Conservation (phyloP, 805 yeast genomes). For the Tetrapisispora namnaoensis region DNA sequence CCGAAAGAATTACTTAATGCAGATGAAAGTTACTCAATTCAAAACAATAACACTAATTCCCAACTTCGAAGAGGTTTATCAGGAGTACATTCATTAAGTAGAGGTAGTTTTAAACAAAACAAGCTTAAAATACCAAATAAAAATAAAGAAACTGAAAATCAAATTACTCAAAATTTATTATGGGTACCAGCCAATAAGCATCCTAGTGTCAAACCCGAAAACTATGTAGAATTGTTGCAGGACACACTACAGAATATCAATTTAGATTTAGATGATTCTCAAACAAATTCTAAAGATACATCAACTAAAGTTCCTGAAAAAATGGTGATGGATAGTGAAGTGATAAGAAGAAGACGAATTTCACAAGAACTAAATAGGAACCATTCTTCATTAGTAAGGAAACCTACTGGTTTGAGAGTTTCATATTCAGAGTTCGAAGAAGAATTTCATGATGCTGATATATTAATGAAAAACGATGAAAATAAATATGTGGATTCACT, state of each 20-base stretch:
- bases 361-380: slow-evolving; percentile 2
- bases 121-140: neutral
- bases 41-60: neutral
- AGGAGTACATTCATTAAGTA: slow-evolving; percentile 18
- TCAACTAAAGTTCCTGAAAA: slow-evolving; percentile 12
- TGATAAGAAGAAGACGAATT: neutral
- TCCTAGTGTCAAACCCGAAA: slow-evolving; percentile 88
- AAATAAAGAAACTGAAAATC: neutral
- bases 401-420: slow-evolving; percentile 23
- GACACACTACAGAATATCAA: slow-evolving; percentile 25
- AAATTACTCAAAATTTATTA: slow-evolving; percentile 42
- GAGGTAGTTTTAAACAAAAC: slow-evolving; percentile 8
- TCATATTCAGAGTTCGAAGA: slow-evolving; percentile 24
- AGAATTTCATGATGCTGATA: slow-evolving; percentile 16
- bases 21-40: neutral
- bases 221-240: slow-evolving; percentile 59
- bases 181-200: slow-evolving; percentile 96
- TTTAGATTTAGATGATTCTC: slow-evolving; percentile 4
- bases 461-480: slow-evolving; percentile 9
- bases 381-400: slow-evolving; percentile 19
- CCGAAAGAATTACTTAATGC: neutral
- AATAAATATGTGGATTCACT: neutral
- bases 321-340: slow-evolving; percentile 3
- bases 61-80: slow-evolving; percentile 12
- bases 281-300: neutral